A percentile compares a stretch with the other conserved stretches of the same genome.
These are phyloP conservation scores for Dioszegia crocea DNA, from an alignment of 768 basidiomycete genomes.

Conservation along the genomic window DNA sequence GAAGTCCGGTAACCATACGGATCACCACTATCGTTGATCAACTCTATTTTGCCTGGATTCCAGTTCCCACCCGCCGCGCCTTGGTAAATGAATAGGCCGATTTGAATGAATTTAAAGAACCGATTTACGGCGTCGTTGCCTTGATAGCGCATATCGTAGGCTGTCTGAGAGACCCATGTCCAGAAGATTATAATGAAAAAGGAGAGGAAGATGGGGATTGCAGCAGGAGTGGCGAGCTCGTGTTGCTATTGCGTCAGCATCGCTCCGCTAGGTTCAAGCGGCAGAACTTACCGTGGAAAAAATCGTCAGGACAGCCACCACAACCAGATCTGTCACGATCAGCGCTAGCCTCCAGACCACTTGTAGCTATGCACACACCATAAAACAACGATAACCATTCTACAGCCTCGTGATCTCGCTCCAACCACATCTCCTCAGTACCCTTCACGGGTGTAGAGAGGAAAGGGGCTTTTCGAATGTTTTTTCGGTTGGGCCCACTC, in stretches of 20 bases:
- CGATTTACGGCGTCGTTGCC: constrained; percentile 31
- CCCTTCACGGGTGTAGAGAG: constrained; percentile 1
- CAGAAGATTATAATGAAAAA: constrained; percentile 30
- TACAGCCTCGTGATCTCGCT: constrained; percentile 21
- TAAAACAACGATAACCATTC: constrained; percentile 40
- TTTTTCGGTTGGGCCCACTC: constrained; percentile 2
- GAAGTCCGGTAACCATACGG: background rate
- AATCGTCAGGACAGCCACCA: constrained; percentile 37
- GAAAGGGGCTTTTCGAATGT: background rate
- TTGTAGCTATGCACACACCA: constrained; percentile 14
- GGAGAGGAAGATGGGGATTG: constrained; percentile 32
- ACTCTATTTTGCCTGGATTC: constrained; percentile 20
- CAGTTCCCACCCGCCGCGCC: constrained; percentile 37
- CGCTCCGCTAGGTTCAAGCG: background rate
- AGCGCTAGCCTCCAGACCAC: background rate
- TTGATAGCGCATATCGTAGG: constrained; percentile 14
- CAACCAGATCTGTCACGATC: constrained; percentile 25
- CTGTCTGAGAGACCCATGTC: constrained; percentile 33
- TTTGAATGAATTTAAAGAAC: constrained; percentile 25
- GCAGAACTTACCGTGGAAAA: constrained; percentile 18
- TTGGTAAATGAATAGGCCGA: constrained; percentile 32
- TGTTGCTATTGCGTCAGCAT: background rate
- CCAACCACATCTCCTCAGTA: constrained; percentile 20
- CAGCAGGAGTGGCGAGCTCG: constrained; percentile 5
- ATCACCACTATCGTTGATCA: constrained; percentile 1